phyloP scores from a whole-genome alignment of 2,329 filamentous ascomycete species.

The Ophiostoma sp. region DNA sequence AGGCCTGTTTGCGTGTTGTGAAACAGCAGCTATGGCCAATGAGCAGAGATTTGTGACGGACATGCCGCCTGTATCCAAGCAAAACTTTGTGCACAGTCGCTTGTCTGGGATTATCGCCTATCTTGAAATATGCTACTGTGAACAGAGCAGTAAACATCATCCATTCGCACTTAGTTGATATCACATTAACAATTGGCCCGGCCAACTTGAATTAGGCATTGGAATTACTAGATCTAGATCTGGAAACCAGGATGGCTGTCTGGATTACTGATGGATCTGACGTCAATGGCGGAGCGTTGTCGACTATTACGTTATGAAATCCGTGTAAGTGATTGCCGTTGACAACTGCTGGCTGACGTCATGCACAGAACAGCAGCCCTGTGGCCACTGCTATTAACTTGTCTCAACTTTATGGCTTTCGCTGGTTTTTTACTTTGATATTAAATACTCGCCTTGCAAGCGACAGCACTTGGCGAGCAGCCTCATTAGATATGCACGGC shows the following conservation, averaged over 20 bases:
- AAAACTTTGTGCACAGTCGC: no score
- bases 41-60: background rate
- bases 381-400: background rate
- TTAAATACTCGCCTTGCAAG: background rate
- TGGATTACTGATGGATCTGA: background rate
- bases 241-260: background rate
- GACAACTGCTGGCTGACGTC: background rate
- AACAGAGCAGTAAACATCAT: no score
- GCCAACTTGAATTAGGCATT: no score
- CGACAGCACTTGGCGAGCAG: background rate
- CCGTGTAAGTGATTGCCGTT: background rate
- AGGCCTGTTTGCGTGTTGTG: constrained; percentile 9
- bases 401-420: background rate
- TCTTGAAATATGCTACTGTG: no score
- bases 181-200: no score
- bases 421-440: background rate
- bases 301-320: background rate
- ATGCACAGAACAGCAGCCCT: background rate
- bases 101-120: no score
- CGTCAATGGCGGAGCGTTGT: background rate
- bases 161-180: no score
- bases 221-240: no score
- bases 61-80: background rate
- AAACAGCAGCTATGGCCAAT: background rate
- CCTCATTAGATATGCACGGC: background rate